Evolutionary conservation across 495 filamentous ascomycete genomes (phyloP).

Genomic region (Penicillium canescens): DNA sequence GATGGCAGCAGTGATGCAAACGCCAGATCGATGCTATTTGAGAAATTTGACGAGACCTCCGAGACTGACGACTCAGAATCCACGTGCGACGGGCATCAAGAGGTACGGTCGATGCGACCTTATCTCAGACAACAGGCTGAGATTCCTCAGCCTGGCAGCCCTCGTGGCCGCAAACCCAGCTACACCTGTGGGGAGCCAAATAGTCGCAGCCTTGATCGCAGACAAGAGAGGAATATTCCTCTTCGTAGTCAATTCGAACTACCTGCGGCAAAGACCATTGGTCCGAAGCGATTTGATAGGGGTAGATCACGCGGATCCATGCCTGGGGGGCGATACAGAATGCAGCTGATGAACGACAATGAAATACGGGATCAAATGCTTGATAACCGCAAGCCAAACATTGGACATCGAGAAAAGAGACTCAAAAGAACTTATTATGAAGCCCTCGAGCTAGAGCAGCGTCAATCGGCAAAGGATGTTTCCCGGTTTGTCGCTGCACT

Average conservation of each 20-base stretch:
- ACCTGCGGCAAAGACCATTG: slow-evolving; percentile 1
- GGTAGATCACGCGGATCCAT: neutral
- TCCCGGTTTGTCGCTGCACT: slow-evolving; percentile 12
- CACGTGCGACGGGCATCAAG: slow-evolving; percentile 7
- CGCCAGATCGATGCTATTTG: slow-evolving; percentile 12
- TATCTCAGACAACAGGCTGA: slow-evolving; percentile 2
- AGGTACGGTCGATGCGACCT: neutral
- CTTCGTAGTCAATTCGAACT: slow-evolving; percentile 6
- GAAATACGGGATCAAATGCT: slow-evolving; percentile 34
- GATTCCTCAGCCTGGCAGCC: slow-evolving; percentile 3
- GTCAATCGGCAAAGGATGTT: slow-evolving; percentile 14
- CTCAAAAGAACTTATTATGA: slow-evolving; percentile 27
- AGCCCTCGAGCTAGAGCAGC: slow-evolving; percentile 13
- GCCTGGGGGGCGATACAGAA: slow-evolving; percentile 9
- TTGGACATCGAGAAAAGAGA: slow-evolving; percentile 28
- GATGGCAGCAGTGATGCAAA: slow-evolving; percentile 9
- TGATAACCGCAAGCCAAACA: slow-evolving; percentile 28
- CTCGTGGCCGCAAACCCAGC: neutral
- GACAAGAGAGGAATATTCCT: neutral
- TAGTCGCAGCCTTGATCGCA: slow-evolving; percentile 11
- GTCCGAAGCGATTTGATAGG: neutral
- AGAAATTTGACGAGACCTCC: slow-evolving; percentile 11
- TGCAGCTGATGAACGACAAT: slow-evolving; percentile 22
- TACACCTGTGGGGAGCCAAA: slow-evolving; percentile 3
- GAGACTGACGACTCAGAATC: slow-evolving; percentile 9